Conservation (phyloP, 2,329 filamentous ascomycete species). For the Leptographium wingfieldii region DNA sequence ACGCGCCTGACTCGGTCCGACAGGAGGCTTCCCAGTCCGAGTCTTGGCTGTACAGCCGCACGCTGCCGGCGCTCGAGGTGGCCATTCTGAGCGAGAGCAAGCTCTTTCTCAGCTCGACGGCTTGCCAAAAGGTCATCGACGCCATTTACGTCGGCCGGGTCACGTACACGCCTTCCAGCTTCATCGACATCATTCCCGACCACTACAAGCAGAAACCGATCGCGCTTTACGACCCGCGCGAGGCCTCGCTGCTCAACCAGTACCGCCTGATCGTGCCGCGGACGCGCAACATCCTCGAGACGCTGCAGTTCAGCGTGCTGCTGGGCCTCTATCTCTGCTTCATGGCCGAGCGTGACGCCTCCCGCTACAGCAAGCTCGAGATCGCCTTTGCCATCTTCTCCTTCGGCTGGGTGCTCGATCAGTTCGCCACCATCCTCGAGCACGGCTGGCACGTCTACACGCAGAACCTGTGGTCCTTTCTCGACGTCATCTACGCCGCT, state of each 20-base stretch:
- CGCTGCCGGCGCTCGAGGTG: conserved; percentile 66
- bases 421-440: conserved; percentile 63
- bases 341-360: conserved; percentile 56
- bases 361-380: conserved; percentile 44
- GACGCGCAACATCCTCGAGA: conserved; percentile 63
- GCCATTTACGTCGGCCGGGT: conserved; percentile 72
- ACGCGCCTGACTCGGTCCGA: conserved; percentile 56
- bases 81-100: conserved; percentile 77
- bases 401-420: conserved; percentile 67
- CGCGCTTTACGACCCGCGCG: conserved; percentile 64
- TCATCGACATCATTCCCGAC: conserved; percentile 74
- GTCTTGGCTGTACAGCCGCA: conserved; percentile 39
- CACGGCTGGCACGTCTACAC: conserved; percentile 71
- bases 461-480: conserved; percentile 79
- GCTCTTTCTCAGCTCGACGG: conserved; percentile 61
- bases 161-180: conserved; percentile 70
- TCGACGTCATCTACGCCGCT: conserved; percentile 65
- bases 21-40: conserved; percentile 35
- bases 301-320: conserved; percentile 59
- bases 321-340: conserved; percentile 57
- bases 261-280: conserved; percentile 74
- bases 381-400: conserved; percentile 59
- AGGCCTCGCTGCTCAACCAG: conserved; percentile 67
- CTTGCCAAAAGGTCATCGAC: conserved; percentile 70
- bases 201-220: conserved; percentile 78